These are phyloP conservation scores for Zygnema circumcarinatum DNA, from an alignment of 139 green algal genomes.

Conservation along the genomic window DNA sequence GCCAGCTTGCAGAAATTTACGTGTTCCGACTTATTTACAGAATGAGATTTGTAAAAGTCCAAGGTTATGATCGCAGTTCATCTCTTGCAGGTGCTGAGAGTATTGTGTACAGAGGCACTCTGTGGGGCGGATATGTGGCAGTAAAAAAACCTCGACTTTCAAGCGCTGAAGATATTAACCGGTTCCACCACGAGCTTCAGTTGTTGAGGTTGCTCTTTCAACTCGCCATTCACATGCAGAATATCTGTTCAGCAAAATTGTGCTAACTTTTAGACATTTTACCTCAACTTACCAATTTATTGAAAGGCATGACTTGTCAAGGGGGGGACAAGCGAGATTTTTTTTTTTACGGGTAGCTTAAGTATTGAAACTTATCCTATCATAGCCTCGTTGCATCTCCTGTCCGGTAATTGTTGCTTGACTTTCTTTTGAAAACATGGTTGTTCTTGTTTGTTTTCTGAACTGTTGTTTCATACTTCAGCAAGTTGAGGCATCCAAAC, in stretches of 20 bases:
- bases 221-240: not conserved
- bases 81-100: slow-evolving; percentile 49
- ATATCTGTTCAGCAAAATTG: not conserved
- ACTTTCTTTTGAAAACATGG: not conserved
- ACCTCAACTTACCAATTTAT: too few species aligned
- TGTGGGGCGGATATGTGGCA: slow-evolving; percentile 12
- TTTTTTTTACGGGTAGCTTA: not conserved
- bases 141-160: slow-evolving; percentile 43
- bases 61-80: too few species aligned
- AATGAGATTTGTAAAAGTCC: too few species aligned
- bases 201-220: slow-evolving; percentile 28
- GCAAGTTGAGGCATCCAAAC: slow-evolving; percentile 42
- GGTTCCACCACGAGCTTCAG: slow-evolving; percentile 58
- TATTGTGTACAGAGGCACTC: slow-evolving; percentile 39
- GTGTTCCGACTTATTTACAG: too few species aligned
- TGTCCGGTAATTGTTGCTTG: too few species aligned
- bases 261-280: not conserved
- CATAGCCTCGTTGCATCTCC: too few species aligned
- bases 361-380: not conserved
- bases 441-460: too few species aligned
- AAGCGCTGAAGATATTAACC: slow-evolving; percentile 49
- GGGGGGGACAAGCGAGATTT: too few species aligned
- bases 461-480: slow-evolving; percentile 2
- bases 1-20: too few species aligned
- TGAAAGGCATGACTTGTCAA: too few species aligned